Percentiles rank a stretch among this genome's conserved stretches.
phyloP scores from a whole-genome alignment of 2,329 filamentous ascomycete species.

The Penicillium sp. region DNA sequence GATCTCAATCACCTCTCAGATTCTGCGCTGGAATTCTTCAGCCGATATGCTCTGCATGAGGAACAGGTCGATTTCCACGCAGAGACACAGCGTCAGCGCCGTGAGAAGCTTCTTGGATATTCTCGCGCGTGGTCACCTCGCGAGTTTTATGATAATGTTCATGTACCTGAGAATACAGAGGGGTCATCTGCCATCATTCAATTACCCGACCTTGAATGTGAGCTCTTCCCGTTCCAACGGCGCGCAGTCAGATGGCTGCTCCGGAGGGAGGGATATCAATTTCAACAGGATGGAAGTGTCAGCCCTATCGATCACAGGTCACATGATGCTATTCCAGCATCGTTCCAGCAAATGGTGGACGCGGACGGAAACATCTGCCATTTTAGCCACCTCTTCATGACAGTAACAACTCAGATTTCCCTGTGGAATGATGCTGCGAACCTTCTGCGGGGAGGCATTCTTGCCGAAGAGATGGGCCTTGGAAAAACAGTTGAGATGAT shows the following conservation, averaged over 20 bases:
- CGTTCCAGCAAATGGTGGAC: conserved; percentile 35
- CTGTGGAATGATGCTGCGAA: conserved; percentile 27
- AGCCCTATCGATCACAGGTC: conserved; percentile 10
- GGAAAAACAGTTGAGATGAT: conserved; percentile 49
- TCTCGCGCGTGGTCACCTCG: conserved; percentile 27
- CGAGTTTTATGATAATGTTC: conserved; percentile 45
- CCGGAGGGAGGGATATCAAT: conserved; percentile 36
- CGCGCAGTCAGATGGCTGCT: conserved; percentile 45
- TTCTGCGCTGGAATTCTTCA: conserved; percentile 20
- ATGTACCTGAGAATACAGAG: conserved; percentile 36
- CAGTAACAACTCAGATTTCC: conserved; percentile 33
- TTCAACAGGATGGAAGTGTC: conserved; percentile 29
- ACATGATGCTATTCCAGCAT: conserved; percentile 26
- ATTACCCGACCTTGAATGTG: conserved; percentile 30
- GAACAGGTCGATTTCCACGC: conserved; percentile 5
- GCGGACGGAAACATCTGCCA: conserved; percentile 35
- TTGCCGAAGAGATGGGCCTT: conserved; percentile 48
- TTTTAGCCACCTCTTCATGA: conserved; percentile 39
- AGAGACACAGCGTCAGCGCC: neutral
- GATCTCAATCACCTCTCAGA: conserved; percentile 15
- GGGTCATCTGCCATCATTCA: conserved; percentile 30
- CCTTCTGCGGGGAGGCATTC: conserved; percentile 39
- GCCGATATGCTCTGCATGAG: conserved; percentile 26
- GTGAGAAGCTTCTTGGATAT: conserved; percentile 10
- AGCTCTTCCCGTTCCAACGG: conserved; percentile 46